These are phyloP conservation scores for Vigna reflexopilosa DNA, from an alignment of 306 rosid species.

Conservation along the genomic window DNA sequence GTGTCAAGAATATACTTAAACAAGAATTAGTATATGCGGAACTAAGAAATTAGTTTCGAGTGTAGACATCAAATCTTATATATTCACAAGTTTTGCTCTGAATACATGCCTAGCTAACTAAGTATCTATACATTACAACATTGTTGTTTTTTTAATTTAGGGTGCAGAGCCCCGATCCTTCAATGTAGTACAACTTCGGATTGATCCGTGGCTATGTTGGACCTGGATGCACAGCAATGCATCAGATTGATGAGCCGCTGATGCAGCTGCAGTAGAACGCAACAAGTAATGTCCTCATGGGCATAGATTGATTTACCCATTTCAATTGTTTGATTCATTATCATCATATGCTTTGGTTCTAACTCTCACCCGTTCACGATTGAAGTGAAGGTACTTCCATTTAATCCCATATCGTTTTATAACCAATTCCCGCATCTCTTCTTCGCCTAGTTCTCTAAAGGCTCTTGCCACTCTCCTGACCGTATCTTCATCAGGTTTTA, in stretches of 20 bases:
- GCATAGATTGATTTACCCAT: conserved; percentile 25
- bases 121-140: conserved; percentile 17
- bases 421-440: conserved; percentile 67
- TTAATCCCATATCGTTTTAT: conserved; percentile 68
- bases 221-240: background rate
- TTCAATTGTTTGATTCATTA: conserved; percentile 44
- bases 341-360: conserved; percentile 56
- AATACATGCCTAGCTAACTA: background rate
- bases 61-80: background rate
- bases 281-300: conserved; percentile 10
- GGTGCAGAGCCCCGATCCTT: background rate
- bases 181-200: background rate
- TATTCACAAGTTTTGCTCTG: background rate
- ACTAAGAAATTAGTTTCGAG: background rate
- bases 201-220: background rate
- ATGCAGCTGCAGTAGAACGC: background rate
- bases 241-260: conserved; percentile 21
- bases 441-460: conserved; percentile 67
- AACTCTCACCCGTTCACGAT: conserved; percentile 84
- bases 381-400: conserved; percentile 87
- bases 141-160: background rate
- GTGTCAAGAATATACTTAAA: background rate
- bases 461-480: conserved; percentile 72
- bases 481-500: conserved; percentile 90
- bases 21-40: background rate